Base-by-base conservation (phyloP, 2,329 filamentous ascomycete genomes). In the Pestalotiopsis sp. region DNA sequence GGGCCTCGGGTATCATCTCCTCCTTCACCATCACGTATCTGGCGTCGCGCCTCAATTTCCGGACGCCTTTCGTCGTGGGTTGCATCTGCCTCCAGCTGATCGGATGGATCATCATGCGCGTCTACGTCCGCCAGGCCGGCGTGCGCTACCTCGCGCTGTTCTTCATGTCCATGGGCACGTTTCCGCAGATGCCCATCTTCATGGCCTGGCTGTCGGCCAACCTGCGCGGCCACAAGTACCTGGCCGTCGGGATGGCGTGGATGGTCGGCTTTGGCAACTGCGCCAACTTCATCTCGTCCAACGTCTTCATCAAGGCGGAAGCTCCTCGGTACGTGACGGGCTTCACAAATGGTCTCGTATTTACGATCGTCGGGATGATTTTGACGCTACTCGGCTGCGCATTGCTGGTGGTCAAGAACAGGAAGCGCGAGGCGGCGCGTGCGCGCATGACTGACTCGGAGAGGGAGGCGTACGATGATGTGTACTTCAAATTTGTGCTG, bases 241-340 rank as follows among this genome's bases (percentile, higher is more conserved):
- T 82, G 25, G 80, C 79, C 5, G 76, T 83, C 6, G 81, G 79
- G 3, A 81, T 80, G 72, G 82, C 77, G 1, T 76, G 82, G 72
- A 79, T 81, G 73, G 74, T 80, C 3, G 80, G 80, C 2, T 80
- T 84, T 23, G 82, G 81, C n/a, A 84, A 83, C 71, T 82, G 80
- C 68, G 82, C 80, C 62, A 82, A 81, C 62, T 80, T 84, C 65
- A 75, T 84, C 7, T 78, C 78, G 4, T 75, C 77, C 31, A 82
- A 82, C 68, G 76, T 84, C 5, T 84, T 84, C 69, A 79, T 84
- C 70, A 76, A 74, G 11, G 68, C 66, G 3, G 75, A 84, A 71
- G 73, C 77, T 3, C 82, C 81, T 3, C 73, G 70, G 5, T 84
- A 82, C 68, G 75, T 74, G 2, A 79, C 78, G 0, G 82, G 81